Percentiles rank a stretch among this genome's conserved stretches.
These are phyloP conservation scores for Solanum hybrid DNA, from an alignment of 305 asterid genomes.

Conservation along the genomic window DNA sequence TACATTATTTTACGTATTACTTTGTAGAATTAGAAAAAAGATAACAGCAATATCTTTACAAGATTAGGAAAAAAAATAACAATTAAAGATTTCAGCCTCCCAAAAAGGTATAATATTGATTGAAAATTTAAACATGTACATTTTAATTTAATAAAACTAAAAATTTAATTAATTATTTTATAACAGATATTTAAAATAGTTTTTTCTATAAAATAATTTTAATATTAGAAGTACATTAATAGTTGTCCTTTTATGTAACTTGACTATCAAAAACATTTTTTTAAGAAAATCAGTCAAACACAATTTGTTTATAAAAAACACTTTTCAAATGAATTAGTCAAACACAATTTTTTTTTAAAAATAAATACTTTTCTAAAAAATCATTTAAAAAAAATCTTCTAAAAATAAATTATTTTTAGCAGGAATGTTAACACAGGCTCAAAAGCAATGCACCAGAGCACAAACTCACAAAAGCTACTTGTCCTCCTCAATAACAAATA, in stretches of 20 bases:
- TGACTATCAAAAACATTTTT: neutral
- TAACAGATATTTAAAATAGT: no score
- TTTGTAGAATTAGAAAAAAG: neutral
- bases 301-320: neutral
- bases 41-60: neutral
- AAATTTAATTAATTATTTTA: no score
- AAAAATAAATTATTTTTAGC: no score
- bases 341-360: no score
- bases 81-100: neutral
- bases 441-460: neutral
- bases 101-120: no score
- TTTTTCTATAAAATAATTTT: no score
- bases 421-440: no score
- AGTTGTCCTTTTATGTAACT: neutral
- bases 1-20: no score
- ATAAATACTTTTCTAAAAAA: no score
- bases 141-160: no score
- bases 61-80: no score
- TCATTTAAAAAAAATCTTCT: no score
- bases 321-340: neutral
- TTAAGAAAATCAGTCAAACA: neutral
- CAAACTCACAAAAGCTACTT: neutral
- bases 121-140: neutral
- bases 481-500: neutral
- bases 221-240: neutral